phyloP scores from a whole-genome alignment of 2,329 filamentous ascomycete species.

The Aspergillus terreus region DNA sequence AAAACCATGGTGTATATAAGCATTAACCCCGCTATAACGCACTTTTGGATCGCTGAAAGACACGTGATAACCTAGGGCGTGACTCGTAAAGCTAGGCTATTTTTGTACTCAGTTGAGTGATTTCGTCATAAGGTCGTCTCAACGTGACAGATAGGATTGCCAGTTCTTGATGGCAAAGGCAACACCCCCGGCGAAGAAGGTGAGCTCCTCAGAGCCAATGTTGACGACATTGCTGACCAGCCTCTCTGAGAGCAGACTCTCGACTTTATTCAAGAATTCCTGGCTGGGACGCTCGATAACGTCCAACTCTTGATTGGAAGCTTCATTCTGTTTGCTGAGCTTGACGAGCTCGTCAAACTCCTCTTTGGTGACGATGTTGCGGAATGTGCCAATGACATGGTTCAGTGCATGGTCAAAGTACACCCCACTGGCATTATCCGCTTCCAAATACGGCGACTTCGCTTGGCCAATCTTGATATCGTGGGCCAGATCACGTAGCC shows the following conservation, averaged over 20 bases:
- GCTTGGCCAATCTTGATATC: slow-evolving; percentile 31
- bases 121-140: slow-evolving; percentile 1
- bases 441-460: slow-evolving; percentile 30
- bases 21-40: too few species aligned
- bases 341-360: slow-evolving; percentile 33
- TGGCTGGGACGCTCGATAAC: slow-evolving; percentile 12
- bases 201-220: slow-evolving; percentile 34
- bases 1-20: too few species aligned
- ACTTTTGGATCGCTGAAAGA: too few species aligned
- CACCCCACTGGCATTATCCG: slow-evolving; percentile 25
- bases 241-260: slow-evolving; percentile 32
- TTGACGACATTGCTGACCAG: slow-evolving; percentile 26
- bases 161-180: slow-evolving; percentile 29
- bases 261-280: slow-evolving; percentile 30
- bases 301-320: slow-evolving; percentile 9
- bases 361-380: slow-evolving; percentile 34
- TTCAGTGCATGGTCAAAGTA: slow-evolving; percentile 36
- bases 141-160: slow-evolving; percentile 7
- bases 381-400: slow-evolving; percentile 40
- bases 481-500: slow-evolving; percentile 30
- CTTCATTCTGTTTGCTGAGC: slow-evolving; percentile 22
- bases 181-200: slow-evolving; percentile 39
- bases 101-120: neutral
- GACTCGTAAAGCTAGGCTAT: neutral
- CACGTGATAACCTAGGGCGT: too few species aligned